phyloP scores from a whole-genome alignment of 805 yeast species.

The Zygosaccharomyces rouxii region DNA sequence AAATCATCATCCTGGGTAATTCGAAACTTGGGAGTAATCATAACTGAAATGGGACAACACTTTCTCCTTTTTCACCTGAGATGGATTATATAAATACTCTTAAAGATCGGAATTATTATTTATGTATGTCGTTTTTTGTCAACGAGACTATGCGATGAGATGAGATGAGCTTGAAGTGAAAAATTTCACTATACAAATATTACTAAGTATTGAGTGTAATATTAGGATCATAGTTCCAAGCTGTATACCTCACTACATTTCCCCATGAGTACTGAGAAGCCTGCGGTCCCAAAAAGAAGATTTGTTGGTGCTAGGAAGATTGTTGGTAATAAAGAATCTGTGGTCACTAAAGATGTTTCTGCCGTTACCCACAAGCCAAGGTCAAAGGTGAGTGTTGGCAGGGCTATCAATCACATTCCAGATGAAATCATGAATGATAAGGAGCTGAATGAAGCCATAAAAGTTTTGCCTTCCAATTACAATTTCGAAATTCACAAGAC shows the following conservation, averaged over 20 bases:
- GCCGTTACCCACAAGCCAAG: conserved; percentile 30
- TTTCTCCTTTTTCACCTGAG: neutral
- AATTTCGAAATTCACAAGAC: conserved; percentile 96
- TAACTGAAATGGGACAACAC: conserved; percentile 25
- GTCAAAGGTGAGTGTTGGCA: conserved; percentile 40
- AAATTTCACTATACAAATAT: conserved; percentile 1
- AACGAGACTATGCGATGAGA: conserved; percentile 10
- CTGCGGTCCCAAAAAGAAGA: conserved; percentile 44
- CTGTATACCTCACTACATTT: neutral
- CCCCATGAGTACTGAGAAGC: conserved; percentile 14
- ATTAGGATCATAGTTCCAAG: neutral
- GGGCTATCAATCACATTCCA: conserved; percentile 84
- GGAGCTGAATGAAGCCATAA: conserved; percentile 80
- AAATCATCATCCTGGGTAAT: conserved; percentile 74
- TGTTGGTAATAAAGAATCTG: conserved; percentile 22
- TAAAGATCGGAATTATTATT: neutral
- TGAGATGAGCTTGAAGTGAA: neutral
- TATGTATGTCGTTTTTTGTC: neutral
- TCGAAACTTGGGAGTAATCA: conserved; percentile 85
- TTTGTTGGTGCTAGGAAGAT: conserved; percentile 55
- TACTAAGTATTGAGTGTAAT: neutral
- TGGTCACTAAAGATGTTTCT: conserved; percentile 19
- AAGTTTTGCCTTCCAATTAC: conserved; percentile 80
- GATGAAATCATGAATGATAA: conserved; percentile 73
- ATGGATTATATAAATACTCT: neutral